Evolutionary conservation across 2,329 filamentous ascomycete genomes (phyloP).

Genomic region (Colletotrichum liaoningense): DNA sequence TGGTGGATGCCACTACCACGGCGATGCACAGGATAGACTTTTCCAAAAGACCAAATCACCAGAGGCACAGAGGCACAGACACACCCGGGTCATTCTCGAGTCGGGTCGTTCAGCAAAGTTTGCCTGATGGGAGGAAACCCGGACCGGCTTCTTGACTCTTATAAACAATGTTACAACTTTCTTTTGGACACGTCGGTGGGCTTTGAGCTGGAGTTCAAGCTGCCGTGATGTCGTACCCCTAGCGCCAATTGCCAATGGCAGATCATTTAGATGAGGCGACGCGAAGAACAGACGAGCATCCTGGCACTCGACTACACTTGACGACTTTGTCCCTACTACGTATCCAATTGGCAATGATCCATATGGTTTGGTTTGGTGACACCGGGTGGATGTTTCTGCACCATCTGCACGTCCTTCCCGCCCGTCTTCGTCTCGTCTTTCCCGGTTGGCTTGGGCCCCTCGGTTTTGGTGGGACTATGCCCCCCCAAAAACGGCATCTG

Average conservation of each 20-base stretch:
- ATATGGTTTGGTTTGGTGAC: background rate
- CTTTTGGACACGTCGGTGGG: background rate
- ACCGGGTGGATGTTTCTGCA: background rate
- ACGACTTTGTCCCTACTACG: no score
- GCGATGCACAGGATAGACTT: no score
- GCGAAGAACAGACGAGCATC: conserved; percentile 14
- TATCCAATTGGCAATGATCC: no score
- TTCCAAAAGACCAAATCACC: background rate
- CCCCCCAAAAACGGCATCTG: conserved; percentile 31
- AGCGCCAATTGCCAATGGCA: background rate
- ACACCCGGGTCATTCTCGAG: background rate
- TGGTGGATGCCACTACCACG: background rate
- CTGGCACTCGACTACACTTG: no score
- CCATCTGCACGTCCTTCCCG: background rate
- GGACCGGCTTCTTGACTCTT: background rate
- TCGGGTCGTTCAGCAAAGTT: conserved; percentile 1
- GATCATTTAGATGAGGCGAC: background rate
- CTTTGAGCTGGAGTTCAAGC: background rate
- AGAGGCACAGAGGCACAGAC: background rate
- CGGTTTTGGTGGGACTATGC: conserved; percentile 1
- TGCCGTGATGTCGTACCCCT: background rate
- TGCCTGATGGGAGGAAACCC: background rate
- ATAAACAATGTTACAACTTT: background rate
- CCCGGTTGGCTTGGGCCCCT: conserved; percentile 18
- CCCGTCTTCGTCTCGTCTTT: conserved; percentile 16